Evolutionary conservation across 2,329 filamentous ascomycete species (phyloP), one percentile per base, ranked within the genome.

Genomic region (Sarocladium oryzae): DNA sequence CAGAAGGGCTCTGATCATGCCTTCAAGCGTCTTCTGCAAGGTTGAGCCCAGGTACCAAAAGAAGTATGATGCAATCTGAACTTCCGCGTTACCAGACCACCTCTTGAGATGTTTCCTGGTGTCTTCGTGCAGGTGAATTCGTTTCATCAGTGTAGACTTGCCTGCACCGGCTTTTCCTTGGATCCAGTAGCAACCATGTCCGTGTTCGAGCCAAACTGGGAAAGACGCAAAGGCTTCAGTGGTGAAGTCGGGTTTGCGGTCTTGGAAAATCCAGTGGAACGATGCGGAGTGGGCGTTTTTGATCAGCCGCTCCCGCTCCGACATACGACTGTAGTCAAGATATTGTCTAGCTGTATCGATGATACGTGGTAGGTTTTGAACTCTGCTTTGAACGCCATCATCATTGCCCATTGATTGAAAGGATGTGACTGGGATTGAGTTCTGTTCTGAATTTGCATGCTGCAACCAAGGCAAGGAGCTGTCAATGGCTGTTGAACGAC

Each of bases 111-210:
- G 28, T 1, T 55, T 3, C 0, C 18, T 16, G 0, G 64, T 67
- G 0, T 32, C 23, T 0, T 23, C 1, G 46, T 64, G 30, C 2
- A 57, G 48, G 23, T 32, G 53, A 7, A 72, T 50, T 37, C 61
- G 66, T 36, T 69, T 70, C 65, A 73, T 68, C 11, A 73, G 52
- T 0, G 69, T 72, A 1, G 69, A 72, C 51, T 73, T 73, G 0
- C 70, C 71, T 1, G 66, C 65, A 6, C 70, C 69, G 0, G 69
- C 58, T 40, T 72, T 72, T 2, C 72, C 71, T 7, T 58, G 59
- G 9, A 72, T 61, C 59, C 66, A 66, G 53, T 61, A 70, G 1
- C 62, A 43, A 1, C 55, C 55, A 16, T 52, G 21, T 0, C 56
- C 58, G 0, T 45, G 30, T 10, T 52, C 30, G 0, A 69, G 61